Evolutionary conservation across 352 stramenopile species (phyloP).

Genomic region (Phytophthora kernoviae): DNA sequence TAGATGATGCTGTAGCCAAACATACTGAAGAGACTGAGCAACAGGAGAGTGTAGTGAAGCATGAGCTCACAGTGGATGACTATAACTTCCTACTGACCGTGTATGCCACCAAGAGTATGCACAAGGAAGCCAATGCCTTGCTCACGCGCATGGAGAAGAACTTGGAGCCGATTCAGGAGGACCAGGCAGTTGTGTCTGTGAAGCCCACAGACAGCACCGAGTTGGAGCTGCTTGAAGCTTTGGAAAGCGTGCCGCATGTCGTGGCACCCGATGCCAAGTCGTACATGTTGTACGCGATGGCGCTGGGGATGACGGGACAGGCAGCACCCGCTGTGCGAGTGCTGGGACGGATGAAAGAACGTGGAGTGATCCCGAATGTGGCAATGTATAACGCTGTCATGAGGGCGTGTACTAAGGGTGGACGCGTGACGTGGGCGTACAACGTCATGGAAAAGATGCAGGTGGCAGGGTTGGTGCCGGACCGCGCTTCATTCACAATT

Average conservation of each 20-base stretch:
- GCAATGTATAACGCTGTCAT: conserved; percentile 84
- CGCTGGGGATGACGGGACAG: conserved; percentile 51
- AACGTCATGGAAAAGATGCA: conserved; percentile 90
- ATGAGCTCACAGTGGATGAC: conserved; percentile 54
- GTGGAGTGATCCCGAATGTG: conserved; percentile 58
- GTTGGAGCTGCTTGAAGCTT: conserved; percentile 36
- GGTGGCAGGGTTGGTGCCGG: conserved; percentile 65
- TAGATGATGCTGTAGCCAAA: conserved; percentile 23
- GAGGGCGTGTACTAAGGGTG: conserved; percentile 76
- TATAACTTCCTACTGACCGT: conserved; percentile 81
- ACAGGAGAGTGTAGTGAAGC: conserved; percentile 15
- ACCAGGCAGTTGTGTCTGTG: conserved; percentile 13
- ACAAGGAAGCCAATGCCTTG: conserved; percentile 71
- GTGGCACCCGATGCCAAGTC: conserved; percentile 59
- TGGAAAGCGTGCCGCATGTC: conserved; percentile 56
- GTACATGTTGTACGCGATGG: conserved; percentile 83
- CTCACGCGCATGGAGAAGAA: conserved; percentile 79
- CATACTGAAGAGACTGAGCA: conserved; percentile 7
- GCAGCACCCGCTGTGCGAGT: conserved; percentile 66
- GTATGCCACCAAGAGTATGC: conserved; percentile 68
- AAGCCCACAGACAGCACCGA: conserved; percentile 29
- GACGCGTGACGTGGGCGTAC: conserved; percentile 73
- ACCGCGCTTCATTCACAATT: conserved; percentile 77
- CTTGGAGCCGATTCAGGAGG: conserved; percentile 15
- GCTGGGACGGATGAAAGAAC: conserved; percentile 82